Base-by-base conservation (phyloP, 345 rosid species). In the Moringa oleifera region DNA sequence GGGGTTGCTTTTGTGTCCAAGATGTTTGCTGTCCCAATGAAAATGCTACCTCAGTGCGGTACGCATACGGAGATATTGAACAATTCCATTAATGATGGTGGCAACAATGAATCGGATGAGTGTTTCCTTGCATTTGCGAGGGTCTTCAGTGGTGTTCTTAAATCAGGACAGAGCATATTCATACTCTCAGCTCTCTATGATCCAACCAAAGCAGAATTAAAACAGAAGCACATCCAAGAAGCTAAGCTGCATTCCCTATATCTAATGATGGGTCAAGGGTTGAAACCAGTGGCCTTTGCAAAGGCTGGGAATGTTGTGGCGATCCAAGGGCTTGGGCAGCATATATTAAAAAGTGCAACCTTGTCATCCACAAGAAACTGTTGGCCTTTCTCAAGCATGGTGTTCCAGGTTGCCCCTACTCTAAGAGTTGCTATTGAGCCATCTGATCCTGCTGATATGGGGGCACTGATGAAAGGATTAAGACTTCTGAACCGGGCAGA, bases 51-150 rank as follows among this genome's bases (percentile, higher is more conserved):
- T 73, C 84, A 63, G 41, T 78, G 74, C 24, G 97, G 87, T 65
- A 72, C 82, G n/a, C 73, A 79, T 58, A 87, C 89, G 63, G 98
- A 93, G 71, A 71, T 74, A 55, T 68, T 86, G 75, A 77, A 75
- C 50, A 79, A 77, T 62, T 69, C 57, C 23, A 57, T 63, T 20
- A 92, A 82, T 17, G 89, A 85, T 58, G 82, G 78, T 25, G 82
- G 79, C 50, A 62, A 17, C 23, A 57, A 72, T 55, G 88, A 80
- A 59, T 87, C 94, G 2, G 95, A 85, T 57, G 98, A 93, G 76
- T 93, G 97, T 57, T 93, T 93, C 75, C 96, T 93, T 72, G 96
- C 96, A 53, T 93, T 93, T 82, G 98, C 95, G 23, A 84, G 97
- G 81, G 77, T 93, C 64, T 93, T 93, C 72, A 90, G 98, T 3